Evolutionary conservation across 1,139 yeast genomes (phyloP), one percentile per base, ranked within the genome.

Genomic region (Debaryomyces udenii): DNA sequence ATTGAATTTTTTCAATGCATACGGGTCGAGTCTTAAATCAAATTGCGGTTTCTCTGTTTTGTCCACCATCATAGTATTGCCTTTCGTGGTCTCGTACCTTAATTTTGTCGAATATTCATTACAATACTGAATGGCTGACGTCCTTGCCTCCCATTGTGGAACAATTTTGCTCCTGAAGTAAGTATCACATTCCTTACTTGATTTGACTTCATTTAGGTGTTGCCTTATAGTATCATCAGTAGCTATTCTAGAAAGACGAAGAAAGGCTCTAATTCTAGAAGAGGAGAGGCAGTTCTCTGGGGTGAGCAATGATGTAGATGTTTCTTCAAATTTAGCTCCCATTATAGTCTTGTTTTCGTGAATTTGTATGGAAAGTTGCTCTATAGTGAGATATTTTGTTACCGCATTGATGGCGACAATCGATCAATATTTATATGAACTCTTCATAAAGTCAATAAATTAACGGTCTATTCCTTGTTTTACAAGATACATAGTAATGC

Each of bases 171-270:
- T 34, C 9, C 43, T 40, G 45, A 66, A 70, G 47, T 62, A 70
- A 6, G 38, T 38, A 32, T 59, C 62, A 50, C 76, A 71, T 4
- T 57, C 52, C 3, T 43, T 37, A 2, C 33, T 40, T 2, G 49
- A 37, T 10, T 54, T 42, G 13, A 53, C 41, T 41, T 62, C 71
- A 48, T 70, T 70, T 41, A 72, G 49, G 48, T 70, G 76, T 31
- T 68, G 70, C 18, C 61, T 53, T 17, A 72, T 61, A 11, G 67
- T 53, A 47, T 72, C 78, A 48, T 72, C 78, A 10, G 72, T 61
- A 14, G 69, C 64, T 15, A 62, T 43, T 38, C 78, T 49, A 4
- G 76, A 70, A 10, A 62, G 58, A 7, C 66, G 55, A n/a, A 72
- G 58, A 50, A 72, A 72, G 14, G 66, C 68, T 36, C 72, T 53